Percentiles rank a stretch among this genome's conserved stretches.
phyloP scores from a whole-genome alignment of 2,329 filamentous ascomycete genomes.

The Beauveria medogensis region DNA sequence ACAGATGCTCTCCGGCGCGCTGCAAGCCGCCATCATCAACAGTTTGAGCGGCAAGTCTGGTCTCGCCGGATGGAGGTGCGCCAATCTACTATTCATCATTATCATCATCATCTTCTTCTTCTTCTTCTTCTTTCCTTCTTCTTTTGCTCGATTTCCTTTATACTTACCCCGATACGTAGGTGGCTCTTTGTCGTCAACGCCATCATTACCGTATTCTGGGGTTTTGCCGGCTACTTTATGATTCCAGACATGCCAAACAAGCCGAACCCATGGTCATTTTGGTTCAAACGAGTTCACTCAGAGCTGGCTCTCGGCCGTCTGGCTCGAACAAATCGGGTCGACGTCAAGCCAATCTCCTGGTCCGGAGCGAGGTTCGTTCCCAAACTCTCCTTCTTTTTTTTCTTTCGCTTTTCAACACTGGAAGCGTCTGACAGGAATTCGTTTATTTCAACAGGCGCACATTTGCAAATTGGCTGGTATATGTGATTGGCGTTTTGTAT shows the following conservation, averaged over 20 bases:
- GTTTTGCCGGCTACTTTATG: constrained; percentile 24
- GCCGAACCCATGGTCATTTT: constrained; percentile 20
- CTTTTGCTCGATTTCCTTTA: not conserved
- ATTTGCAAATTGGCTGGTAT: constrained; percentile 22
- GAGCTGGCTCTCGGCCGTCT: constrained; percentile 22
- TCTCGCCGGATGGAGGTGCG: constrained; percentile 33
- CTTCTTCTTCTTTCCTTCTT: constrained; percentile 13
- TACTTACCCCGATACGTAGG: not conserved
- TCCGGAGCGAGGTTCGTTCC: constrained; percentile 13
- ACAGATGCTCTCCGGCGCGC: constrained; percentile 35
- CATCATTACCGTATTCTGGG: constrained; percentile 25
- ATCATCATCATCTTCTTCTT: constrained; percentile 12
- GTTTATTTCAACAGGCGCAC: constrained; percentile 12
- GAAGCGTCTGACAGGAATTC: not conserved
- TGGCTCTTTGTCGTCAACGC: constrained; percentile 40
- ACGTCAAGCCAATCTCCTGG: constrained; percentile 20
- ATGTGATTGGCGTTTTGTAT: constrained; percentile 24
- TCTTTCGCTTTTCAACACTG: not conserved
- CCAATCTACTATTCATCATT: too few relatives aligned
- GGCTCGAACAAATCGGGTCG: constrained; percentile 15
- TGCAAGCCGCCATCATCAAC: constrained; percentile 33
- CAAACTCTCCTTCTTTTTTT: not conserved
- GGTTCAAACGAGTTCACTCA: constrained; percentile 21
- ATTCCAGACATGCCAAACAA: constrained; percentile 27
- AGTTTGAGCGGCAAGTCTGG: constrained; percentile 29